phyloP scores from a whole-genome alignment of 2,329 filamentous ascomycete genomes.

The Ascocoryne sarcoides region DNA sequence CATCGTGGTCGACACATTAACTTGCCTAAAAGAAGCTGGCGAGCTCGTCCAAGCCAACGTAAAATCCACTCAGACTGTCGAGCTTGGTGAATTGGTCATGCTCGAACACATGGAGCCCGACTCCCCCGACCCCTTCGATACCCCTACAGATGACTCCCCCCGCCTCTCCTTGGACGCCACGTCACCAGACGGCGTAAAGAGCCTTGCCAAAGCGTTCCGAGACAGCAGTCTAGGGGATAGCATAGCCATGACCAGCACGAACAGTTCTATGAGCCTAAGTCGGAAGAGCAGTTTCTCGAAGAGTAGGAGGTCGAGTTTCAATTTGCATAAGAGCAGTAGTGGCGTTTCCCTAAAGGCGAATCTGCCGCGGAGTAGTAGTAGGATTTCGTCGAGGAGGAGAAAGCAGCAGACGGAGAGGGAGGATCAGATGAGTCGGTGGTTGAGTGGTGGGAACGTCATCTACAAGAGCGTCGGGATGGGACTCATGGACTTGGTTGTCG shows the following conservation, averaged over 20 bases:
- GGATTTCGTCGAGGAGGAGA: conserved; percentile 11
- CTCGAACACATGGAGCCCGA: conserved; percentile 32
- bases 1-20: conserved; percentile 67
- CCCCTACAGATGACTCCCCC: conserved; percentile 8
- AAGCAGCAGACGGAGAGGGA: conserved; percentile 31
- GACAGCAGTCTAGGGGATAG: conserved; percentile 4
- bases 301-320: conserved; percentile 6
- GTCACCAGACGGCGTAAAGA: conserved; percentile 5
- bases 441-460: conserved; percentile 54
- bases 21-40: conserved; percentile 73
- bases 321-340: too few species aligned
- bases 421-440: conserved; percentile 45
- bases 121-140: conserved; percentile 10
- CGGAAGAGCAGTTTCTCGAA: conserved; percentile 17
- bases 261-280: conserved; percentile 9
- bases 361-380: conserved; percentile 8
- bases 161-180: conserved; percentile 2
- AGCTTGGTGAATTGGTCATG: conserved; percentile 74
- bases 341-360: too few species aligned
- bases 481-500: conserved; percentile 57
- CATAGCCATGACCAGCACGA: background rate
- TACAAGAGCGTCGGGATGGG: conserved; percentile 62
- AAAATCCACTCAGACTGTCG: conserved; percentile 66
- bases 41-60: conserved; percentile 77
- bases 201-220: conserved; percentile 9